Evolutionary conservation across 352 stramenopile genomes (phyloP).

Genomic region (Pythium brachiatum): DNA sequence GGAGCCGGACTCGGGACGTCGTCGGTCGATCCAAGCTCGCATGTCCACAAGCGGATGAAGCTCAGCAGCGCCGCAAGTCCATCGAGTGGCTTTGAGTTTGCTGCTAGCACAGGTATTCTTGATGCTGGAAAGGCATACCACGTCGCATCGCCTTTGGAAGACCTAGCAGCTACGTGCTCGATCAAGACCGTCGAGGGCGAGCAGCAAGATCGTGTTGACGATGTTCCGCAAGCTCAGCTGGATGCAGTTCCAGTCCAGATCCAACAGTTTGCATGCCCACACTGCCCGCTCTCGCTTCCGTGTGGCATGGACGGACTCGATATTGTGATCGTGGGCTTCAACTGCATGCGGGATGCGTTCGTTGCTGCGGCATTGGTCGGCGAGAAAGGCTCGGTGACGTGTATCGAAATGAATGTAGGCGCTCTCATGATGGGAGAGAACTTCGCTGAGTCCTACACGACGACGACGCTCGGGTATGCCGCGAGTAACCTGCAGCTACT

Average conservation of each 20-base stretch:
- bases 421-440: conserved; percentile 9
- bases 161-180: background rate
- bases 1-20: background rate
- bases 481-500: conserved; percentile 33
- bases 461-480: conserved; percentile 27
- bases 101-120: background rate
- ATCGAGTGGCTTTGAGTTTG: background rate
- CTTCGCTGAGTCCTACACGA: conserved; percentile 6
- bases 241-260: conserved; percentile 26
- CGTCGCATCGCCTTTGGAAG: background rate
- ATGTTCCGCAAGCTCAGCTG: background rate
- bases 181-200: background rate
- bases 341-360: conserved; percentile 48
- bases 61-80: background rate
- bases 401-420: conserved; percentile 34
- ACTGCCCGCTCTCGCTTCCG: conserved; percentile 17
- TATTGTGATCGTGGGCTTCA: conserved; percentile 40
- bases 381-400: conserved; percentile 35
- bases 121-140: background rate
- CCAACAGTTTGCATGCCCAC: conserved; percentile 27
- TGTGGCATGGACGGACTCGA: conserved; percentile 34
- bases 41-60: background rate
- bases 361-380: conserved; percentile 40
- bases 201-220: conserved; percentile 1
- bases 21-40: background rate